Percentiles rank a stretch among this genome's conserved stretches.
Evolutionary conservation across 2,329 filamentous ascomycete species (phyloP).

Genomic region (Calonectria pseudoreteaudii): DNA sequence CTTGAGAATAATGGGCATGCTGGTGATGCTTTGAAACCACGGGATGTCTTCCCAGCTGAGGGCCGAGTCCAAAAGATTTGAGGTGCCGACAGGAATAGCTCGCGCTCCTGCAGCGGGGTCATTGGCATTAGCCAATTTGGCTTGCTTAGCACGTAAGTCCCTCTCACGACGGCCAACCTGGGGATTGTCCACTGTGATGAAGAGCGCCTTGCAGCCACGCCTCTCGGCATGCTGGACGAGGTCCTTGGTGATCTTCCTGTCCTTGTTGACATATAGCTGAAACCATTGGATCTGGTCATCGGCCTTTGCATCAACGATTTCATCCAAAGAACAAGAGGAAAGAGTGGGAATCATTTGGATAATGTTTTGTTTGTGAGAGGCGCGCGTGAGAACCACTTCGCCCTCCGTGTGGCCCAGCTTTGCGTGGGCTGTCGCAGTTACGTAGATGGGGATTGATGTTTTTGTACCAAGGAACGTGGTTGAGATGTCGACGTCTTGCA

Average conservation of each 20-base stretch:
- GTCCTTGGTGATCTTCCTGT: constrained; percentile 87
- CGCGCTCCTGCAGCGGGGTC: constrained; percentile 90
- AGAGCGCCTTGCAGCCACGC: constrained; percentile 93
- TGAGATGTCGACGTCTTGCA: constrained; percentile 85
- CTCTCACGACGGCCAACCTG: constrained; percentile 96
- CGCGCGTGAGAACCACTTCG: constrained; percentile 89
- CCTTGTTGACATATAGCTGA: constrained; percentile 97
- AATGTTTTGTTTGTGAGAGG: constrained; percentile 86
- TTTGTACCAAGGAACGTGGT: constrained; percentile 95
- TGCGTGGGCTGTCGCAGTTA: constrained; percentile 94
- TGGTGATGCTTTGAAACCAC: constrained; percentile 91
- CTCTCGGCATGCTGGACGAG: constrained; percentile 93
- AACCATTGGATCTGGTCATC: constrained; percentile 93
- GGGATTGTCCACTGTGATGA: constrained; percentile 98
- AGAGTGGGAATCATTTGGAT: constrained; percentile 99
- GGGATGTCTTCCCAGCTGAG: constrained; percentile 94
- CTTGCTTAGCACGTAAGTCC: constrained; percentile 91
- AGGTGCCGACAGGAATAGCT: constrained; percentile 65
- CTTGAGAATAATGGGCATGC: constrained; percentile 96
- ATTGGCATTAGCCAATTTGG: constrained; percentile 83
- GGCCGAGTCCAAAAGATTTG: constrained; percentile 94
- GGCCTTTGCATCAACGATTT: constrained; percentile 85
- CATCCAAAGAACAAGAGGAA: constrained; percentile 96
- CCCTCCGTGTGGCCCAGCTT: constrained; percentile 95
- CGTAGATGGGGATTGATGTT: constrained; percentile 89